Percentiles rank a stretch among this genome's conserved stretches.
These are phyloP conservation scores for Cercospora beticola DNA, from an alignment of 2,329 filamentous ascomycete genomes.

Conservation along the genomic window DNA sequence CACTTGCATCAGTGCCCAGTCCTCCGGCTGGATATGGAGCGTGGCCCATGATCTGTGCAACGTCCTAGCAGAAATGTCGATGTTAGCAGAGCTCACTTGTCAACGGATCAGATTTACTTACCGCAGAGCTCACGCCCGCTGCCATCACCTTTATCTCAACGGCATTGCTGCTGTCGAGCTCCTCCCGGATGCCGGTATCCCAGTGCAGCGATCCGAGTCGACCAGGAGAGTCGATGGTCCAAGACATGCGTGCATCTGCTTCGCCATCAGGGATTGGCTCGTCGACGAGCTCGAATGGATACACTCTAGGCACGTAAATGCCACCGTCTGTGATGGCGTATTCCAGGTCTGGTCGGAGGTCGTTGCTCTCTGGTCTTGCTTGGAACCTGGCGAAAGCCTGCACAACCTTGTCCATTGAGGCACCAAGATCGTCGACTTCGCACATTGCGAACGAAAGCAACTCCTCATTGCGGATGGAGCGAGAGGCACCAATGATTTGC, in stretches of 20 bases:
- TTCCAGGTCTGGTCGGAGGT: neutral
- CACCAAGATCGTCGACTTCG: neutral
- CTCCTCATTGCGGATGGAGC: neutral
- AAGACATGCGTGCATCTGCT: neutral
- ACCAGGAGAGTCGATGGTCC: neutral
- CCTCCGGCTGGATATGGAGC: neutral
- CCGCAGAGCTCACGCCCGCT: neutral
- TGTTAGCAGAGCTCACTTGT: neutral
- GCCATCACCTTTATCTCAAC: neutral
- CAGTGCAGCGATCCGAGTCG: neutral
- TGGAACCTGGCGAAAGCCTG: neutral
- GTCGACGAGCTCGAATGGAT: conserved; percentile 5
- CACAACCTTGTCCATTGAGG: neutral
- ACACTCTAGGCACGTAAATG: neutral
- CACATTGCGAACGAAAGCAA: neutral
- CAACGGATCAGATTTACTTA: neutral
- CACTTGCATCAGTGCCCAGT: neutral
- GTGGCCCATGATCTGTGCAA: neutral
- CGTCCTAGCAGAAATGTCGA: neutral
- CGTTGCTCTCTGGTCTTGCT: neutral
- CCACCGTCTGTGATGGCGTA: conserved; percentile 8
- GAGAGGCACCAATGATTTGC: neutral
- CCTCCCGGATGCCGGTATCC: neutral
- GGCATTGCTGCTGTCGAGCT: neutral
- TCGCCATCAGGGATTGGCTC: neutral